Base-by-base conservation (phyloP, 2,329 filamentous ascomycete species). In the Fusarium ambrosium region DNA sequence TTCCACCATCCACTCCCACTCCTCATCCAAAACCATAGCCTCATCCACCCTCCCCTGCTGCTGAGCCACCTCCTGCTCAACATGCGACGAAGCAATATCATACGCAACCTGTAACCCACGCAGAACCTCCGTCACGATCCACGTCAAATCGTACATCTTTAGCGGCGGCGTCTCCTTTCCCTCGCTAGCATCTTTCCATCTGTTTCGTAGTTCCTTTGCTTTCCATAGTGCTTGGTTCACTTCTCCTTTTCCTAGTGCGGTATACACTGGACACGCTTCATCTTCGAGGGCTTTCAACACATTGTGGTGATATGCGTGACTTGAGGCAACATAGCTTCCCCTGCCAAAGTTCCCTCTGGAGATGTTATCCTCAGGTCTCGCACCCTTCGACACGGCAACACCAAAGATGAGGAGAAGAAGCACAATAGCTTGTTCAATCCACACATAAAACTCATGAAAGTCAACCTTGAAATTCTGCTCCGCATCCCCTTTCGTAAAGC, bases 381-480 rank as follows among this genome's bases (percentile, higher is more conserved):
- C 10, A 14, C 71, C 64, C 8, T 84, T 81, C 0, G 85, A 81
- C 0, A 94, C 84, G 0, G 80, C 79, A 6, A 93, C 86, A 9
- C 89, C 90, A 68, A 91, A 92, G 0, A 93, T 88, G 1, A 87
- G 87, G n/a, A 93, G 87, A 1, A 93, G 84, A 56, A 92, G 89
- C 2, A 93, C 91, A 9, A 94, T 85, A 0, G 92, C 92, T 34
- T 93, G 89, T 82, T 95, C 93, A 8, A 94, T 88, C 39, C 93
- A 87, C 62, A 90, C 90, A 83, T 94, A 94, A 81, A 92, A 94
- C 78, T 95, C 93, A 82, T 93, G 91, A 72, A 94, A 95, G 78
- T 94, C 93, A 9, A 94, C 87, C 80, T 94, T 94, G 85, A 94
- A 94, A 87, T 94, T 94, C 18, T 89, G 86, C 80, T 92, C 90